phyloP scores from a whole-genome alignment of 2,329 filamentous ascomycete genomes.

The Colletotrichum somersetense region DNA sequence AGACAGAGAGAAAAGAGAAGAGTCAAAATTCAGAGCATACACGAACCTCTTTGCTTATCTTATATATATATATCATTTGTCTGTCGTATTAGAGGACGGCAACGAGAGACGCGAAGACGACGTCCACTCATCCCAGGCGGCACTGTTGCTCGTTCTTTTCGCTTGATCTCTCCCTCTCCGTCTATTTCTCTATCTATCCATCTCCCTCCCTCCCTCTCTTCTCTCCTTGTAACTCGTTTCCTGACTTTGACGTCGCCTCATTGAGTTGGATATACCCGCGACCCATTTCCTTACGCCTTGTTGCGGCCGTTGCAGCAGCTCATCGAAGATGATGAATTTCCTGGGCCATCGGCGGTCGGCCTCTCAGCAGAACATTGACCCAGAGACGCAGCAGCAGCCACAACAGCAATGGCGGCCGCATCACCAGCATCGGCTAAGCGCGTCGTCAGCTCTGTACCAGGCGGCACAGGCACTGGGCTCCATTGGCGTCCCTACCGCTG shows the following conservation, averaged over 20 bases:
- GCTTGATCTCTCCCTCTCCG: not conserved
- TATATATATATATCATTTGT: not conserved
- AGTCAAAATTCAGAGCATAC: not conserved
- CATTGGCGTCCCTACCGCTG: conserved; percentile 35
- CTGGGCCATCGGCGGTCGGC: conserved; percentile 38
- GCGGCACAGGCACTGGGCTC: conserved; percentile 38
- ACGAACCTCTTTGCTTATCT: not conserved
- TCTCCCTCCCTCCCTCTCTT: not conserved
- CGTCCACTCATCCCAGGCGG: not conserved
- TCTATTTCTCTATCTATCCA: too few species aligned
- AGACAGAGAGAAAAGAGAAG: not conserved
- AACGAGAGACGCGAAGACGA: not conserved
- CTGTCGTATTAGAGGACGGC: too few species aligned
- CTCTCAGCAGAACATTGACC: conserved; percentile 35
- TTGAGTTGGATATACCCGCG: not conserved
- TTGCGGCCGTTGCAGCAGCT: not conserved
- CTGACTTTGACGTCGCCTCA: not conserved
- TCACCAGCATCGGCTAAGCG: conserved; percentile 38
- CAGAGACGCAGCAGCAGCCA: conserved; percentile 35
- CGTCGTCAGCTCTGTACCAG: conserved; percentile 37
- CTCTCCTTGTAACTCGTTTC: not conserved
- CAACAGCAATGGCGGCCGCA: conserved; percentile 20
- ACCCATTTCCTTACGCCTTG: not conserved
- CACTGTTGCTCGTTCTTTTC: not conserved
- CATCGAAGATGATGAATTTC: conserved; percentile 29